Evolutionary conservation across 2,329 filamentous ascomycete genomes (phyloP).

Genomic region (Fusarium sp.): DNA sequence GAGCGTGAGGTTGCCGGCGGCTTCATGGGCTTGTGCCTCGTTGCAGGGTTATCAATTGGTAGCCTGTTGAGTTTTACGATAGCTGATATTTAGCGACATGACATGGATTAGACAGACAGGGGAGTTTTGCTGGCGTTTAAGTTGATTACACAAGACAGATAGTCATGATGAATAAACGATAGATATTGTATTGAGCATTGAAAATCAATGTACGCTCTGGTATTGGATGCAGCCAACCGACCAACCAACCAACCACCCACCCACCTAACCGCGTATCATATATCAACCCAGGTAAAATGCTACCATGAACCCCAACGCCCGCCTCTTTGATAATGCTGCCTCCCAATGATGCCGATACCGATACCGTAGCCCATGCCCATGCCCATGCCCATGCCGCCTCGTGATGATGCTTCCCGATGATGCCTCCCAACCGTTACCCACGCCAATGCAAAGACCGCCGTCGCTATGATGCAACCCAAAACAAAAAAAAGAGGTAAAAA

Average conservation of each 20-base stretch:
- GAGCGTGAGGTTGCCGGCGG: constrained; percentile 91
- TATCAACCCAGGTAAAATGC: constrained; percentile 25
- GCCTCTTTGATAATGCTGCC: constrained; percentile 30
- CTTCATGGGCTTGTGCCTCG: constrained; percentile 94
- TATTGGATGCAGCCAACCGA: constrained; percentile 27
- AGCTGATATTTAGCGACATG: constrained; percentile 56
- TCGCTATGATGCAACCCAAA: constrained; percentile 35
- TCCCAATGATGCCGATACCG: constrained; percentile 30
- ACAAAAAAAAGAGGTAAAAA: constrained; percentile 23
- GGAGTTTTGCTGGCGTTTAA: constrained; percentile 15
- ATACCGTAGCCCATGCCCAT: background rate
- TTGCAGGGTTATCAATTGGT: constrained; percentile 83
- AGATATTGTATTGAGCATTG: constrained; percentile 19
- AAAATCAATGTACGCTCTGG: constrained; percentile 1
- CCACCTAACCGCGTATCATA: constrained; percentile 21
- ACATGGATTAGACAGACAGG: constrained; percentile 14
- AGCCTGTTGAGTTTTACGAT: constrained; percentile 89
- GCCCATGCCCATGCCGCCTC: constrained; percentile 1
- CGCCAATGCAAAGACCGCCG: constrained; percentile 34
- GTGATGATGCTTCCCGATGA: constrained; percentile 15
- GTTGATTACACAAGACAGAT: background rate
- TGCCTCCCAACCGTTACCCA: constrained; percentile 11
- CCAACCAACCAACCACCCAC: constrained; percentile 13
- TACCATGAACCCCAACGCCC: constrained; percentile 34
- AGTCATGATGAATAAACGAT: constrained; percentile 18